A percentile compares a stretch with the other conserved stretches of the same genome.
Evolutionary conservation across 2,329 filamentous ascomycete genomes (phyloP).

Genomic region (Hypoxylon sp.): DNA sequence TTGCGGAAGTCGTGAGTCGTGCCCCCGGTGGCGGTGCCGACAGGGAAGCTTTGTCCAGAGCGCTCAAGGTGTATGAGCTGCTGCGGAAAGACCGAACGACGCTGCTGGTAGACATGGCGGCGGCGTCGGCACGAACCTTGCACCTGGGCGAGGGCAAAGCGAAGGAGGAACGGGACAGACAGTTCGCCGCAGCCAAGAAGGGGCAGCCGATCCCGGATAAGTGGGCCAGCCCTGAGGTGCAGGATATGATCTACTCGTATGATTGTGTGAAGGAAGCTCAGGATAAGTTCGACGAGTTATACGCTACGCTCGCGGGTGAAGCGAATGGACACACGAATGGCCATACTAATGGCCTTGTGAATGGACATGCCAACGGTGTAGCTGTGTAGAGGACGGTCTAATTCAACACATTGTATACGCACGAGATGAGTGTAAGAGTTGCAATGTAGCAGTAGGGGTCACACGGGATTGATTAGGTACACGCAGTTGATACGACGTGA

Average conservation of each 20-base stretch:
- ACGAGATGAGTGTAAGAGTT: constrained; percentile 17
- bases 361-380: constrained; percentile 28
- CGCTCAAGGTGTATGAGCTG: constrained; percentile 68
- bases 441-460: constrained; percentile 31
- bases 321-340: constrained; percentile 32
- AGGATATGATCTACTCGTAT: constrained; percentile 75
- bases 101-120: constrained; percentile 68
- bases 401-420: constrained; percentile 27
- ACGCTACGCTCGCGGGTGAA: constrained; percentile 49
- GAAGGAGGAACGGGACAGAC: constrained; percentile 70
- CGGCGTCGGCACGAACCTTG: constrained; percentile 66
- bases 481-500: constrained; percentile 20
- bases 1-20: constrained; percentile 66
- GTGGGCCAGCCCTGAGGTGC: constrained; percentile 79
- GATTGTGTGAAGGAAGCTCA: constrained; percentile 71
- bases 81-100: constrained; percentile 70
- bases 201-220: constrained; percentile 73
- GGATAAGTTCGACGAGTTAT: constrained; percentile 67
- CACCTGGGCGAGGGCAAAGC: constrained; percentile 72
- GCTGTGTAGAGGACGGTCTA: constrained; percentile 26
- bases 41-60: constrained; percentile 61
- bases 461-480: constrained; percentile 19
- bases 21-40: constrained; percentile 55
- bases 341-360: constrained; percentile 34
- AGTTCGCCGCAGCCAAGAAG: constrained; percentile 66